Conservation (phyloP, 495 filamentous ascomycete species). For the Penicillium psychrofluorescens region DNA sequence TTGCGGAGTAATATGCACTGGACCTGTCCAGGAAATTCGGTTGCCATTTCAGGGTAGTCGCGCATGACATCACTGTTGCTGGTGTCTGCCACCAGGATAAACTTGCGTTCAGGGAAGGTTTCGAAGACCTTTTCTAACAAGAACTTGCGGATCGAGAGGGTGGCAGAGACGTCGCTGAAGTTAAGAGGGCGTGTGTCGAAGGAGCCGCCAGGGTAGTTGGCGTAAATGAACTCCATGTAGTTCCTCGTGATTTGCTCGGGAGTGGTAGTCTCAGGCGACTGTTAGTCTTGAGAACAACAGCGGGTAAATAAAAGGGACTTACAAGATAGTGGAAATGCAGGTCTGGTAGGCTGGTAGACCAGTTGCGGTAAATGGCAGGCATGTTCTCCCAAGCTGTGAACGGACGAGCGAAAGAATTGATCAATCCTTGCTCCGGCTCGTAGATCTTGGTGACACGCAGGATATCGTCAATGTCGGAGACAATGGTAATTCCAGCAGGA, state of each 20-base stretch:
- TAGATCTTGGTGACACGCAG: constrained; percentile 80
- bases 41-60: constrained; percentile 60
- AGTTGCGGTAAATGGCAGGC: constrained; percentile 66
- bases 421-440: constrained; percentile 59
- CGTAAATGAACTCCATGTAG: constrained; percentile 78
- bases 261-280: constrained; percentile 50
- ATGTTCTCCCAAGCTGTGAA: constrained; percentile 72
- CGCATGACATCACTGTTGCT: constrained; percentile 72
- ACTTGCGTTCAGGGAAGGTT: constrained; percentile 67
- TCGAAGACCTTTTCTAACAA: constrained; percentile 64
- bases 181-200: constrained; percentile 76
- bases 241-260: constrained; percentile 70
- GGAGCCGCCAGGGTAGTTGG: constrained; percentile 60
- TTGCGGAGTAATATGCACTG: constrained; percentile 77
- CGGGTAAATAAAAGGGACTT: neutral
- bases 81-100: constrained; percentile 70
- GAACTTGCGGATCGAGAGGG: constrained; percentile 59
- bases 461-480: constrained; percentile 76
- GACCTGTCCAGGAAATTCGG: constrained; percentile 60
- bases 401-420: constrained; percentile 68
- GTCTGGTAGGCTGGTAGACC: constrained; percentile 50
- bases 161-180: constrained; percentile 66
- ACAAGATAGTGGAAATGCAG: constrained; percentile 73
- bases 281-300: neutral
- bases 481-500: constrained; percentile 54